These are phyloP conservation scores for Lachancea waltii DNA, from an alignment of 805 yeast species.

Conservation along the genomic window DNA sequence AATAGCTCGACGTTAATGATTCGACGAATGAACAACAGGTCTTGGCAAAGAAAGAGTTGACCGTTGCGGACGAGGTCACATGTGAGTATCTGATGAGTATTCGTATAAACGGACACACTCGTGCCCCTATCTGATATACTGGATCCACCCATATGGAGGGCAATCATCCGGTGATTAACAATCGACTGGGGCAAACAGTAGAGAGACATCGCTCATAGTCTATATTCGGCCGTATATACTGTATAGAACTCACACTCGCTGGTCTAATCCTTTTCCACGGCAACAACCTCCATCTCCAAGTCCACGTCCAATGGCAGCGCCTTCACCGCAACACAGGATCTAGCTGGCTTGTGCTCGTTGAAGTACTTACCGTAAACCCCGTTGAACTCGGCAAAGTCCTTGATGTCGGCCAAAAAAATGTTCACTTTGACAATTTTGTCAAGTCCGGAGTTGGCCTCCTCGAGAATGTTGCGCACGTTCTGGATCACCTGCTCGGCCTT, in stretches of 20 bases:
- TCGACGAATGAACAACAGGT: no score
- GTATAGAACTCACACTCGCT: neutral
- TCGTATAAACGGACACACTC: no score
- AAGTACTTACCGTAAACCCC: conserved; percentile 75
- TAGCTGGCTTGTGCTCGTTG: conserved; percentile 80
- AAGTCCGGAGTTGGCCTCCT: conserved; percentile 78
- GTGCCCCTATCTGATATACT: no score
- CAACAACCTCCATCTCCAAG: conserved; percentile 86
- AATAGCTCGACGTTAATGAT: no score
- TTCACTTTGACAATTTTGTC: conserved; percentile 81
- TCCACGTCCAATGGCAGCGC: conserved; percentile 82
- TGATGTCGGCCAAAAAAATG: conserved; percentile 87
- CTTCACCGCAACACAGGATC: conserved; percentile 95
- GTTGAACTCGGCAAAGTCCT: conserved; percentile 78
- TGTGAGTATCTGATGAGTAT: no score
- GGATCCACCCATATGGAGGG: no score
- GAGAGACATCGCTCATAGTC: no score
- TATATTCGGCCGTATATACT: neutral
- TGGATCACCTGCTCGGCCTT: conserved; percentile 70
- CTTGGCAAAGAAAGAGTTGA: no score
- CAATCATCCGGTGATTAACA: no score
- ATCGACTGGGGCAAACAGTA: no score
- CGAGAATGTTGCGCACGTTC: conserved; percentile 65
- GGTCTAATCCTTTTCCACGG: conserved; percentile 49
- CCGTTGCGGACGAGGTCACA: no score